Evolutionary conservation across 2,329 filamentous ascomycete genomes (phyloP), one percentile per base, ranked within the genome.

Genomic region (Fusarium sp.): DNA sequence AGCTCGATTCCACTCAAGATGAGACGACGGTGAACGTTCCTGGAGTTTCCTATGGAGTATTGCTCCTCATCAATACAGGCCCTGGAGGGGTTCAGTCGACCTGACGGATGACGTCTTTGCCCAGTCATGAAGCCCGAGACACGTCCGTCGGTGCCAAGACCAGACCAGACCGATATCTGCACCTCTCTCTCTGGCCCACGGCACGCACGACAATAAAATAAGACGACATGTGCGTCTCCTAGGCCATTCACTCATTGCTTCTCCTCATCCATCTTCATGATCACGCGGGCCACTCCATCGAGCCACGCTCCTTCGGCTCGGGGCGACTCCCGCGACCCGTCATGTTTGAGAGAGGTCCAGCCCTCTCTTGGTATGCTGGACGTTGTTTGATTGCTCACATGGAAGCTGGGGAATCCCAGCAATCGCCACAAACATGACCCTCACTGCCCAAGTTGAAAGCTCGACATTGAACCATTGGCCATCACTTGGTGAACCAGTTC

Each of bases 231-330:
- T 34, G 20, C 64, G 52, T 67, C 57, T 57, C 37, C 27, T 59
- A 68, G 58, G 34, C 13, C 41, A 35, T 48, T 27, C n/a, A 56
- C 18, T 45, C 56, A 45, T 30, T 64, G 37, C 45, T 56, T 20
- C 41, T 73, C 59, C 32, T 54, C 61, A 54, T 50, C 11, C 37
- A 48, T 54, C 52, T 32, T 68, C 41, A 62, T 64, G 59, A 57
- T 54, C 57, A 56, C 57, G 58, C 64, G 58, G 35, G 20, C 16
- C 25, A 39, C 32, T 48, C 20, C 41, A 41, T 32, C 41, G 37
- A 37, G 39, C 59, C 65, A 73, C 62, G 61, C 41, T 66, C 56
- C 41, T 63, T 73, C 72, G 66, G 69, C 58, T 73, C 70, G 70
- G 73, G 56, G 57, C 63, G 63, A 65, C 23, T 72, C 57, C 64